Conservation (phyloP, 257 asterid genomes). For the Cynanchum wilfordii region DNA sequence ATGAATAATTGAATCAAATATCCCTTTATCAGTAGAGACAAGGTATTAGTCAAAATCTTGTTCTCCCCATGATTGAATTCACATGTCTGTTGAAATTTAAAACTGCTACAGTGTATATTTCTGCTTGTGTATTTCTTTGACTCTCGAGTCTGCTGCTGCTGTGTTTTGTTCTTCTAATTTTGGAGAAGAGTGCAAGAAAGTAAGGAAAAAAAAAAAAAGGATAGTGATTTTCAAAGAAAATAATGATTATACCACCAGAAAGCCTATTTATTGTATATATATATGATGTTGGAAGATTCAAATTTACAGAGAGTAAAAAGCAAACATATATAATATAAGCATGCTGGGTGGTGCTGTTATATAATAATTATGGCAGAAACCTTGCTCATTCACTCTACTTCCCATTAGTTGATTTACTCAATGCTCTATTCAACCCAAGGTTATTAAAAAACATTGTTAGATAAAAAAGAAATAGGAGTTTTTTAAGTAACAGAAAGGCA, state of each 20-base stretch:
- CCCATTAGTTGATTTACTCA: not conserved
- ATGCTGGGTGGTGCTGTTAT: not conserved
- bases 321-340: not conserved
- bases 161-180: not conserved
- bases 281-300: not conserved
- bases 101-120: not conserved
- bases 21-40: not conserved
- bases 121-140: not conserved
- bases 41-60: not conserved
- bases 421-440: not conserved
- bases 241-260: not conserved
- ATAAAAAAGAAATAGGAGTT: too few species aligned
- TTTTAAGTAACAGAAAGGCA: not conserved
- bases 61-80: not conserved
- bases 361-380: conserved; percentile 1
- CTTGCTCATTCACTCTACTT: not conserved
- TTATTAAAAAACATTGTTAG: not conserved
- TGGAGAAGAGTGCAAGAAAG: not conserved
- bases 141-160: not conserved
- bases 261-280: not conserved
- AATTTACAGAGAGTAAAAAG: not conserved
- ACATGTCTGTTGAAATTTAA: not conserved
- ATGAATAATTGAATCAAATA: not conserved
- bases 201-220: not conserved
- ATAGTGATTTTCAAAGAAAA: not conserved